Percentiles rank a stretch among this genome's conserved stretches.
Conservation (phyloP, 768 basidiomycete genomes). For the Rhodotorula diobovata region DNA sequence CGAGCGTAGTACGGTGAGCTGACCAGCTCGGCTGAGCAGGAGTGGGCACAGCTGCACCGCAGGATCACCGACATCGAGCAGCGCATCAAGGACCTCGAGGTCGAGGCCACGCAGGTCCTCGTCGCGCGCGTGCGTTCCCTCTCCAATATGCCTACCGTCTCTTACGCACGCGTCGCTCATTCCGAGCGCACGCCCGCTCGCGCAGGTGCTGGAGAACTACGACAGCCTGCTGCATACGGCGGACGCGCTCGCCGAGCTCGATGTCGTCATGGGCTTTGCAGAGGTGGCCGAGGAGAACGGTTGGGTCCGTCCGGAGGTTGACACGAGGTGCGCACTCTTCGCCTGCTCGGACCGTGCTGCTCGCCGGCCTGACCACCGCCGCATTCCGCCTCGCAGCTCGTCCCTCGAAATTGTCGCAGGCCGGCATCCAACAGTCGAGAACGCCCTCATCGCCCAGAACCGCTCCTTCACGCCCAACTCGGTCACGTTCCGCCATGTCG, state of each 20-base stretch:
- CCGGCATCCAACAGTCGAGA: constrained; percentile 88
- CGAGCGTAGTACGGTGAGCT: too few relatives aligned
- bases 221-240: constrained; percentile 1
- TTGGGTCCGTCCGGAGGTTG: constrained; percentile 66
- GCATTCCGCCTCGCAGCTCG: constrained; percentile 47
- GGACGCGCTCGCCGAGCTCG: constrained; percentile 69
- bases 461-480: constrained; percentile 83
- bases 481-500: constrained; percentile 56
- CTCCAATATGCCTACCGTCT: too few relatives aligned
- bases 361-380: neutral
- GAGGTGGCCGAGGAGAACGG: constrained; percentile 70
- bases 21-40: neutral
- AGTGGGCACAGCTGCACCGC: constrained; percentile 6
- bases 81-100: constrained; percentile 11
- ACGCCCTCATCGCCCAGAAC: constrained; percentile 68
- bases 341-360: neutral
- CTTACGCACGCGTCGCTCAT: too few relatives aligned
- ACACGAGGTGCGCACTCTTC: constrained; percentile 56
- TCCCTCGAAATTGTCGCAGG: constrained; percentile 69
- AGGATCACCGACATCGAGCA: neutral
- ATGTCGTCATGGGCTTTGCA: constrained; percentile 76
- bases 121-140: constrained; percentile 11
- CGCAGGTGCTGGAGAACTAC: constrained; percentile 20
- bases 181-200: too few relatives aligned
- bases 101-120: constrained; percentile 23